These are phyloP conservation scores for Conticribra weissflogii DNA, from an alignment of 108 stramenopile species.

Conservation along the genomic window DNA sequence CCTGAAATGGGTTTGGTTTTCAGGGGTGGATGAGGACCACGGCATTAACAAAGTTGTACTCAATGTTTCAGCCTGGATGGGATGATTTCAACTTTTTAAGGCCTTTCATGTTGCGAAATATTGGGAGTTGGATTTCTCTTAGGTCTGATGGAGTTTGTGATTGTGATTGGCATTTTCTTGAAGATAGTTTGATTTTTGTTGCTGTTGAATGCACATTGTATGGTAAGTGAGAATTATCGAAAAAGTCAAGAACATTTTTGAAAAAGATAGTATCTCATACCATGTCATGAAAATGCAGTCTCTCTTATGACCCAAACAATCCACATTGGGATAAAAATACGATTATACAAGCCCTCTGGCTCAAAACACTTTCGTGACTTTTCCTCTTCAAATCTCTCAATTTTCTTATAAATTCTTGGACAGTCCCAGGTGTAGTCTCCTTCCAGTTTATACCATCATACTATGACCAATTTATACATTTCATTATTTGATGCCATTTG, in stretches of 20 bases:
- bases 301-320: constrained; percentile 82
- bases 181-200: not conserved
- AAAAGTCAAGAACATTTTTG: no score
- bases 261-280: not conserved
- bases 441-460: constrained; percentile 91
- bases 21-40: constrained; percentile 84
- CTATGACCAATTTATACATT: constrained; percentile 90
- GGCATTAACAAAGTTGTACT: constrained; percentile 96
- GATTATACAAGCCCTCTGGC: constrained; percentile 95
- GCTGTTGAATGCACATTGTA: not conserved
- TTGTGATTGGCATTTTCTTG: not conserved
- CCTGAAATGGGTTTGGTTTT: constrained; percentile 91
- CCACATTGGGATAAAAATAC: constrained; percentile 98
- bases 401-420: constrained; percentile 96
- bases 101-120: constrained; percentile 89
- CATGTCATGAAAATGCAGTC: not conserved
- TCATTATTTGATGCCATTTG: constrained; percentile 87
- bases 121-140: constrained; percentile 88
- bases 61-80: constrained; percentile 81
- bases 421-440: constrained; percentile 96
- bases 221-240: no score
- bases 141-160: constrained; percentile 57
- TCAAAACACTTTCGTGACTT: constrained; percentile 96
- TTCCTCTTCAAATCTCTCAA: constrained; percentile 91
- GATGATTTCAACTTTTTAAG: constrained; percentile 93